Conservation (phyloP, 75 land plant species). For the Pseudotsuga menziesii region DNA sequence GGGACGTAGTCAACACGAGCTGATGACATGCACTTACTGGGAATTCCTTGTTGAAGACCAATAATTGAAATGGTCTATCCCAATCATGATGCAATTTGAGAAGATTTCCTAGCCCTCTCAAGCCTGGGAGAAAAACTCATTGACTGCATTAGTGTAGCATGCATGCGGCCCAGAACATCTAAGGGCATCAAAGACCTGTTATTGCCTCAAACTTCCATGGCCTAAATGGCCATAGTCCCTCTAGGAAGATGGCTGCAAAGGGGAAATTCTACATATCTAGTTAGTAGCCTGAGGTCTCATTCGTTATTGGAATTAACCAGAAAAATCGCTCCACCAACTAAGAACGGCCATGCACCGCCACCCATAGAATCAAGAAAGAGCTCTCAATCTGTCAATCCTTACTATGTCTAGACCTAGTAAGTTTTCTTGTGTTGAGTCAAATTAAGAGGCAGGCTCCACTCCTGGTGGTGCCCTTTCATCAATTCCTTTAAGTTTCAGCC, state of each 20-base stretch:
- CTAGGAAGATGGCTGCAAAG: conserved; percentile 40
- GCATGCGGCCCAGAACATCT: conserved; percentile 59
- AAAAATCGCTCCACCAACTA: conserved; percentile 18
- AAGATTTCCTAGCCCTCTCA: too few relatives aligned
- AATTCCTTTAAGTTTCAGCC: conserved; percentile 1
- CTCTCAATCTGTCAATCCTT: conserved; percentile 2
- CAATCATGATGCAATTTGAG: too few relatives aligned
- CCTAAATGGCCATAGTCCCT: conserved; percentile 64
- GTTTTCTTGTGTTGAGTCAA: conserved; percentile 1
- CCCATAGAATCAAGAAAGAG: conserved; percentile 7
- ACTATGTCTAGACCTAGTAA: not conserved
- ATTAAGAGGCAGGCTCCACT: not conserved
- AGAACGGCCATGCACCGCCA: not conserved
- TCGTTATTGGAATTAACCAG: conserved; percentile 33
- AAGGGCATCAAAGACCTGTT: conserved; percentile 85
- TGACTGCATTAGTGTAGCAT: too few relatives aligned
- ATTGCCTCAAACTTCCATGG: conserved; percentile 83
- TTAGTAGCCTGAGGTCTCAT: conserved; percentile 44
- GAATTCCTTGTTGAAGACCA: too few relatives aligned
- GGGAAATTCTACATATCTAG: conserved; percentile 13
- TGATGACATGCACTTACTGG: too few relatives aligned
- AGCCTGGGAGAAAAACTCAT: too few relatives aligned
- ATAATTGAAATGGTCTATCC: too few relatives aligned
- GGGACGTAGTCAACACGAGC: too few relatives aligned
- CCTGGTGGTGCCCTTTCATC: conserved; percentile 2